phyloP scores from a whole-genome alignment of 148 eudicot genomes.

The Arbutus unedo region DNA sequence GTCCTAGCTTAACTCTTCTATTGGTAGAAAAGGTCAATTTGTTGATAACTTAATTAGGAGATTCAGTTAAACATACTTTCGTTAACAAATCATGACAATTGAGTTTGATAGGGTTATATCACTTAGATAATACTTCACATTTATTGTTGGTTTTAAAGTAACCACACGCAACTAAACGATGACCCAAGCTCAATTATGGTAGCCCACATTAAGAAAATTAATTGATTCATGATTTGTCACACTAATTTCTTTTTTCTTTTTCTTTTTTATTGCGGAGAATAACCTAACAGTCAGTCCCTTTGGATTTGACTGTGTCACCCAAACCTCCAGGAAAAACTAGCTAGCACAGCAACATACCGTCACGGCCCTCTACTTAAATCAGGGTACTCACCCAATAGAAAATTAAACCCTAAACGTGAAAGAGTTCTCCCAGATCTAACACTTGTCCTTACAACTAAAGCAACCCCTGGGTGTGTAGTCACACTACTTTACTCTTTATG shows the following conservation, averaged over 20 bases:
- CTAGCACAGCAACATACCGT: no score
- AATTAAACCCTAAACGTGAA: no score
- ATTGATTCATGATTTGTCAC: not conserved
- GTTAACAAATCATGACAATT: conserved; percentile 11
- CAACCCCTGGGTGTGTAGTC: not conserved
- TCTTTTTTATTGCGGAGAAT: no score
- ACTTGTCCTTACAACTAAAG: no score
- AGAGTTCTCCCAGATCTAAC: no score
- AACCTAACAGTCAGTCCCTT: no score
- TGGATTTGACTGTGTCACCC: no score
- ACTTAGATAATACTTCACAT: conserved; percentile 17
- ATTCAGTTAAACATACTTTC: conserved; percentile 11
- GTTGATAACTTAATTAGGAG: conserved; percentile 6
- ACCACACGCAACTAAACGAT: not conserved
- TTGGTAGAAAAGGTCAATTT: not conserved
- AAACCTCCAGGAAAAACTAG: no score
- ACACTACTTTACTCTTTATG: not conserved
- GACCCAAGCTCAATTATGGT: conserved; percentile 6
- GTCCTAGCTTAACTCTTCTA: conserved; percentile 9
- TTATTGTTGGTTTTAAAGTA: conserved; percentile 1
- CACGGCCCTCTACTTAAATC: no score
- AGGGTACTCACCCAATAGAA: no score
- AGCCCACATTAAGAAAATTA: conserved; percentile 15
- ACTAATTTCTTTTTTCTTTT: conserved; percentile 5
- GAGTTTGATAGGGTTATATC: conserved; percentile 17